Base-by-base conservation (phyloP, 495 filamentous ascomycete genomes). In the Penicillium nucicola region DNA sequence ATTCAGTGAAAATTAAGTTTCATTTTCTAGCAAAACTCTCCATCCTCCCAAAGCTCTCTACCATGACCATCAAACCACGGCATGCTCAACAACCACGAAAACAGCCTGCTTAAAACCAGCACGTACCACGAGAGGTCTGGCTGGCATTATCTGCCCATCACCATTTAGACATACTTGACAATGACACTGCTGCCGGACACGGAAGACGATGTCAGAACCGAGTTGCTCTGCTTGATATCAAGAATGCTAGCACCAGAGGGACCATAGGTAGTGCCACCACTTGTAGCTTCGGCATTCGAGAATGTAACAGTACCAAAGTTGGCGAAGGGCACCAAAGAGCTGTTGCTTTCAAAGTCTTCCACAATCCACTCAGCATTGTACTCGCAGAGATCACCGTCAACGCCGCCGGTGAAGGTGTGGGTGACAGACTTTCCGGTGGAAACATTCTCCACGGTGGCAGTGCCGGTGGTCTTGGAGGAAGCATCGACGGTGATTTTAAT, bases 311-410 rank as follows among this genome's bases (percentile, higher is more conserved):
- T 72, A 19, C 75, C 74, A 52, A 80, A 81, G 62, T 82, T 60
- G 18, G 76, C 77, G 53, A 83, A 80, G 20, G 69, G 67, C 15
- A 82, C 79, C 13, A 74, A 53, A 12, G 45, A 45, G 45, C 62
- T 63, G 42, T 68, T 66, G 7, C 56, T 52, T 15, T 72, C 62
- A 42, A 76, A 82, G 50, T 84, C 80, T 59, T 84, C 81, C 22
- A 84, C 78, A 42, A 84, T 83, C 81, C 80, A 84, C 54, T 84
- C 80, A 9, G 78, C 80, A 43, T 84, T 83, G 31, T 52, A 50
- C 35, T 63, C 64, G 42, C 61, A 62, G 9, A 67, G 54, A 22
- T 52, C 45, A 32, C 53, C 64, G 2, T 60, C 40, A 31, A 60
- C 37, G 42, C 52, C 47, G 45, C 65, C 62, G 4, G 59, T 66